Evolutionary conservation across 352 stramenopile species (phyloP).

Genomic region (Globisporangium echinulatum): DNA sequence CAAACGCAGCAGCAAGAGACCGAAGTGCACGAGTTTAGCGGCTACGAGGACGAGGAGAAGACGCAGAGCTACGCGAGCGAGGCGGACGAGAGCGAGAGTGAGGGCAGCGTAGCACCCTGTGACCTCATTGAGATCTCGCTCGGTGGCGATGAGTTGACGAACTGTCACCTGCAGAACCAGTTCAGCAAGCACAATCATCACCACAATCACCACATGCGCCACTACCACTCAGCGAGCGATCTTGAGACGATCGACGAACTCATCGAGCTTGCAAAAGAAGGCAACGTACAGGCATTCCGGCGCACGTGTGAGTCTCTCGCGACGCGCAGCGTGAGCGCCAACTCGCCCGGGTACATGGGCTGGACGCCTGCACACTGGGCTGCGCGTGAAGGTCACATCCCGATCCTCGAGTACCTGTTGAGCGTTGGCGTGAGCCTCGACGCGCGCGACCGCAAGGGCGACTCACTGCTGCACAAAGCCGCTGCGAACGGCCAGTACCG

Average conservation of each 20-base stretch:
- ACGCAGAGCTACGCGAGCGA: constrained; percentile 15
- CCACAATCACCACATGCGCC: constrained; percentile 1
- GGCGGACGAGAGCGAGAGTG: constrained; percentile 12
- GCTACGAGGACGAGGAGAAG: constrained; percentile 10
- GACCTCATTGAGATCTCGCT: constrained; percentile 69
- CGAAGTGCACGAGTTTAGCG: constrained; percentile 9
- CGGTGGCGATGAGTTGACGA: constrained; percentile 4
- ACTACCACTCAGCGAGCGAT: constrained; percentile 17
- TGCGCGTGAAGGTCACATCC: constrained; percentile 51
- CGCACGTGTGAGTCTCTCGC: constrained; percentile 32
- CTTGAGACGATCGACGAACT: constrained; percentile 52
- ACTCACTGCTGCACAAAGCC: constrained; percentile 69
- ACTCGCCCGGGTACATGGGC: constrained; percentile 58
- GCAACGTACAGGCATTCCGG: constrained; percentile 43
- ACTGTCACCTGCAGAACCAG: not conserved
- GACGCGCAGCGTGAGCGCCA: constrained; percentile 33
- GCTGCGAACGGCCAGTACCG: constrained; percentile 64
- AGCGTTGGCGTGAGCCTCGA: constrained; percentile 48
- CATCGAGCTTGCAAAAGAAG: constrained; percentile 57
- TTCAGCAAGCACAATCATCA: constrained; percentile 1
- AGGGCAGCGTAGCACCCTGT: constrained; percentile 4
- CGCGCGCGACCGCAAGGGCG: constrained; percentile 52
- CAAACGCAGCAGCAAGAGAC: constrained; percentile 9
- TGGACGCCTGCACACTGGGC: constrained; percentile 78
- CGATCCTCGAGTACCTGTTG: constrained; percentile 56